These are phyloP conservation scores for Haberlea rhodopensis DNA, from an alignment of 257 asterid species.

Conservation along the genomic window DNA sequence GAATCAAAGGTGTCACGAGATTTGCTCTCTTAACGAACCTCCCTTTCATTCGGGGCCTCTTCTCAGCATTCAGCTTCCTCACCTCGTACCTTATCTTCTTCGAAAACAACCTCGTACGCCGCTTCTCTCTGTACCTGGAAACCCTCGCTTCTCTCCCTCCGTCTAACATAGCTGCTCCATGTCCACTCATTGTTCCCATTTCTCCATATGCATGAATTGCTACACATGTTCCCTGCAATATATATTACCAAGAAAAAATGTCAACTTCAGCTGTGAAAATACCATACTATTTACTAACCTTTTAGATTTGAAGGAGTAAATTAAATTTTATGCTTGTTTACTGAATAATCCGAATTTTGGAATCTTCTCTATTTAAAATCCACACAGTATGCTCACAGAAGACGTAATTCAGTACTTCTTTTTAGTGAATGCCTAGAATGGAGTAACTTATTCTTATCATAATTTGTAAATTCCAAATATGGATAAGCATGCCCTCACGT, in stretches of 20 bases:
- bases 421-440: too few species aligned
- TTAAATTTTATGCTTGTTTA: background rate
- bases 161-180: constrained; percentile 31
- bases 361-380: background rate
- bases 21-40: constrained; percentile 78
- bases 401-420: too few species aligned
- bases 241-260: background rate
- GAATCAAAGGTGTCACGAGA: constrained; percentile 39
- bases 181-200: constrained; percentile 37
- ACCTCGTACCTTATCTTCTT: constrained; percentile 94
- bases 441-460: too few species aligned
- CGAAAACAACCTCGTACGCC: constrained; percentile 81
- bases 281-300: too few species aligned
- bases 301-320: too few species aligned
- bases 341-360: too few species aligned
- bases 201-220: constrained; percentile 44
- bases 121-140: constrained; percentile 77
- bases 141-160: constrained; percentile 88
- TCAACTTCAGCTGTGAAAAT: too few species aligned
- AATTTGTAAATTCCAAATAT: too few species aligned
- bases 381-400: too few species aligned
- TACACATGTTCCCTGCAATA: constrained; percentile 55
- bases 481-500: too few species aligned
- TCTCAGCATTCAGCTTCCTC: constrained; percentile 86
- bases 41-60: constrained; percentile 97